A percentile compares a stretch with the other conserved stretches of the same genome.
phyloP scores from a whole-genome alignment of 768 basidiomycete genomes.

The Mycena filopes region DNA sequence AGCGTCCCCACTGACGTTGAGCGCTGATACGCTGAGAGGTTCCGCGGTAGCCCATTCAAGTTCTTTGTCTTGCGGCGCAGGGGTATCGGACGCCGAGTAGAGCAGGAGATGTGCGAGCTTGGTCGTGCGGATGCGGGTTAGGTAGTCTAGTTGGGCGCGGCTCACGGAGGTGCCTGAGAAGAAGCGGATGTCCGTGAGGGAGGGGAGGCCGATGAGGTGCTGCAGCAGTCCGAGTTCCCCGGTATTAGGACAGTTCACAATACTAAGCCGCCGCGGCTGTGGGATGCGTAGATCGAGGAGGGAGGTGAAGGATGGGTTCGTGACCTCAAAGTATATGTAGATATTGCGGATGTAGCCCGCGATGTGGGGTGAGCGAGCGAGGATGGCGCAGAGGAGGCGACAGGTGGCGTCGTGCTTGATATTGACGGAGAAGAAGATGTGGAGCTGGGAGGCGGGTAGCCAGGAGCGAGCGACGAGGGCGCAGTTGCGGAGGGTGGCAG shows the following conservation, averaged over 20 bases:
- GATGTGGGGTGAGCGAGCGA: constrained; percentile 5
- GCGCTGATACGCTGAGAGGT: neutral
- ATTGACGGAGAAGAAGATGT: constrained; percentile 20
- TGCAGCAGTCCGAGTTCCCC: constrained; percentile 5
- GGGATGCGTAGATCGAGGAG: constrained; percentile 9
- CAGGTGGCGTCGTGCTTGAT: constrained; percentile 12
- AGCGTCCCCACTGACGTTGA: constrained; percentile 11
- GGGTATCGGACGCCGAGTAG: constrained; percentile 17
- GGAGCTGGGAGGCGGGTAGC: constrained; percentile 12
- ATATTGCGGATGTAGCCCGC: constrained; percentile 15
- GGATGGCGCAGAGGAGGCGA: constrained; percentile 8
- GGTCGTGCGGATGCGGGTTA: neutral
- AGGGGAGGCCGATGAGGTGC: constrained; percentile 7
- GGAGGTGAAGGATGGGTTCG: neutral
- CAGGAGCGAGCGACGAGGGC: constrained; percentile 18
- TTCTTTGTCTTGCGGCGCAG: constrained; percentile 13
- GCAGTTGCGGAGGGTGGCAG: neutral
- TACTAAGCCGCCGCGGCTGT: constrained; percentile 9
- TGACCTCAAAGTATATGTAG: constrained; percentile 15
- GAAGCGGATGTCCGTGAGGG: constrained; percentile 9
- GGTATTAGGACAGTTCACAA: constrained; percentile 18
- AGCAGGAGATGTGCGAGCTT: constrained; percentile 6
- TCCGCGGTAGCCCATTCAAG: neutral
- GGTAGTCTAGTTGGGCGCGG: constrained; percentile 7
- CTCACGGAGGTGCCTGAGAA: constrained; percentile 16